Evolutionary conservation across 257 asterid species (phyloP), one percentile per base, ranked within the genome.

Genomic region (Rauvolfia tetraphylla): DNA sequence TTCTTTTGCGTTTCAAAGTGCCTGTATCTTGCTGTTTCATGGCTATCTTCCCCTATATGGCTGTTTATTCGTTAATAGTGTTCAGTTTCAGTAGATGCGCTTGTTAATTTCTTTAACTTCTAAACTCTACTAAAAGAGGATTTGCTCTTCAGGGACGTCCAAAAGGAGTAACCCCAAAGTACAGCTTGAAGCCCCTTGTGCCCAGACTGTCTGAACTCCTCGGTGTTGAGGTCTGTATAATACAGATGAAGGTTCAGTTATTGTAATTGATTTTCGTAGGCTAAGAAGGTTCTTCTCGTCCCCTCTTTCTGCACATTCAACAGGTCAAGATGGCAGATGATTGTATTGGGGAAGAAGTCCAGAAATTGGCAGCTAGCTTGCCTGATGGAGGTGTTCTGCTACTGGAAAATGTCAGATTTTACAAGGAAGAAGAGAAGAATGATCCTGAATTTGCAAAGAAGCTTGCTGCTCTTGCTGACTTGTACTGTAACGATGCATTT

Each of bases 81-180:
- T n/a, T 33, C 39, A 1, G 3, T 74, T 25, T 42, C 10, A 7
- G 42, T 44, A 22, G 7, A 6, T 15, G 25, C 42, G n/a, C 61
- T 65, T 29, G 29, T 33, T 33, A 23, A 38, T 14, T 27, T 23
- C 2, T 12, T 10, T 36, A 31, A 29, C 53, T 59, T 63, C 17
- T 41, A 66, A 23, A 25, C 38, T 34, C n/a, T 76, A 29, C 23
- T 59, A 75, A 74, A 27, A 61, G 48, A 65, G 78, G 46, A 39
- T 74, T 48, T 70, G 70, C 57, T 74, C 81, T 77, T 76, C 89
- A 93, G 98, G 98, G 97, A 41, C 93, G 97, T 54, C 98, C 98
- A 14, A 93, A 91, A 82, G 98, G 98, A 27, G 96, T 91, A 77
- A 91, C 97, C 13, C 98, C 98, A n/a, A 92, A 92, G 80, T 92